Base-by-base conservation (phyloP, 257 asterid species). In the Hygrophila difformis region DNA sequence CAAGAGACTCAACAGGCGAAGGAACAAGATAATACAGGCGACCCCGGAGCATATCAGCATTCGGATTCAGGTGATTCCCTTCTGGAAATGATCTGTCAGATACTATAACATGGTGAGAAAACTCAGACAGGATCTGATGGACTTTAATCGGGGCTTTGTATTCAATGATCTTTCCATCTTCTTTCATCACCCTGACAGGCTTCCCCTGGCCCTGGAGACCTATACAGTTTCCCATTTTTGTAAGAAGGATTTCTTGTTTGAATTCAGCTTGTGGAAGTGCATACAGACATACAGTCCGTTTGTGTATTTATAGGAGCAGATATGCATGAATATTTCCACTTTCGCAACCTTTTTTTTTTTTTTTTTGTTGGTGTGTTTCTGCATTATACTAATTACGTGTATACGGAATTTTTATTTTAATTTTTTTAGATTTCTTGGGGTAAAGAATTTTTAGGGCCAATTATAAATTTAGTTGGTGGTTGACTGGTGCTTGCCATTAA, bases 171-270 rank as follows among this genome's bases (percentile, higher is more conserved):
- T 77, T 71, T 16, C 92, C 94, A 64, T 82, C 86, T 60, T 74
- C 49, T 73, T 76, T 86, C 61, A 79, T 70, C 20, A 79, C 67
- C 53, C 46, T 72, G 39, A 78, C 71, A 16, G 43, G 13, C 37
- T 71, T 68, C 53, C 60, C 60, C 41, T 74, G 76, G 61, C 3
- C 29, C 3, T 4, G 12, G 12, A 52, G 53, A 68, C 56, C 72
- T 61, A 85, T 46, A 69, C 92, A 82, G 55, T 86, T 86, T 16
- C 96, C 94, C 96, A 86, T 33, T 33, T 5, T 4, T 2, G 10
- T 5, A 9, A 33, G 37, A 2, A 9, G 10, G 10, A 33, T 26
- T 5, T 26, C 12, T 12, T 4, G 12, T 4, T 5, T n/a, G n/a
- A n/a, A n/a, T n/a, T n/a, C n/a, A n/a, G n/a, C 12, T 10, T 4